Conservation (phyloP, 2,329 filamentous ascomycete genomes). For the Colletotrichum theobromicola region DNA sequence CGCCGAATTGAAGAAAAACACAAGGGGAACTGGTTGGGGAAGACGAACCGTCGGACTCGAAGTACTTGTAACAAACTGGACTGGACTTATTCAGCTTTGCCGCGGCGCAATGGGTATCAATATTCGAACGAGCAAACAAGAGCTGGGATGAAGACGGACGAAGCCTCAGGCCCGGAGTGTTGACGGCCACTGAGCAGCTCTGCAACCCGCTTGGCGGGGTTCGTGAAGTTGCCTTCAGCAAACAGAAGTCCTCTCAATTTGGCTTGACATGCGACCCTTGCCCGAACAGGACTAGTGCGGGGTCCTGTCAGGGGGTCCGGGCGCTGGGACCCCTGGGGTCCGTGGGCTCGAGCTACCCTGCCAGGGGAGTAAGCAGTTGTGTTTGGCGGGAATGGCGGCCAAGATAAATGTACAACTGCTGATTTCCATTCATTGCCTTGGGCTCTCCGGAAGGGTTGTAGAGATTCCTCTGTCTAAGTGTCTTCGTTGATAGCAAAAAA, state of each 20-base stretch:
- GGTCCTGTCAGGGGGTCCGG: not conserved
- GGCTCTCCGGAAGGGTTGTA: not conserved
- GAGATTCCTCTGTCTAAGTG: not conserved
- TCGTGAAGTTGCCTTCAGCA: slow-evolving; percentile 12
- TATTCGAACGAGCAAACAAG: not conserved
- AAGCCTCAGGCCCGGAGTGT: not conserved
- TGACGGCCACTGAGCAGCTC: not conserved
- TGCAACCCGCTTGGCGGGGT: slow-evolving; percentile 4
- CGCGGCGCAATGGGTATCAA: not conserved
- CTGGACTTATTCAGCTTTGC: not conserved
- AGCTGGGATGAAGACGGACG: not conserved
- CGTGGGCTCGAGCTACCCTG: not conserved
- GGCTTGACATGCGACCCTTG: not conserved
- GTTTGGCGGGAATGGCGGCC: not conserved
- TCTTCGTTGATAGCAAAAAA: not conserved
- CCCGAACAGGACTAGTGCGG: slow-evolving; percentile 13
- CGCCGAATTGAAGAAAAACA: not conserved
- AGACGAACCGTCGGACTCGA: not conserved
- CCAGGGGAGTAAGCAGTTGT: not conserved
- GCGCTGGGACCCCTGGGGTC: not conserved
- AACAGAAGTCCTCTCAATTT: slow-evolving; percentile 11
- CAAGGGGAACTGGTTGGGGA: not conserved
- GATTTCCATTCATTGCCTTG: not conserved
- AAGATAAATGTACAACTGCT: not conserved
- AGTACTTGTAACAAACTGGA: not conserved